Evolutionary conservation across 2,329 filamentous ascomycete genomes (phyloP).

Genomic region (Fusarium nanum): DNA sequence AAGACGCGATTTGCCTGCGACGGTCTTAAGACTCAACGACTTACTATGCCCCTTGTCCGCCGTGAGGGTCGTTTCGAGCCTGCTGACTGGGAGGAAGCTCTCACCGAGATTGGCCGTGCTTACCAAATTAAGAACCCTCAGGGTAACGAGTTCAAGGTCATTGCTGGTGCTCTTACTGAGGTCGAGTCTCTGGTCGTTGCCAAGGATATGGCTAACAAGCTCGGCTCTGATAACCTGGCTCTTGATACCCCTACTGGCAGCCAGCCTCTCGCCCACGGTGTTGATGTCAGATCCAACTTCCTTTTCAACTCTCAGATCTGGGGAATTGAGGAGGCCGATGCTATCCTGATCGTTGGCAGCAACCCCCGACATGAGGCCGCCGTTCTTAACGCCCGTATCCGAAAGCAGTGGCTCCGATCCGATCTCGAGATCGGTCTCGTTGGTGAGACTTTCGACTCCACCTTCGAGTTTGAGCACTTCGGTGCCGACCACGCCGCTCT

Average conservation of each 20-base stretch:
- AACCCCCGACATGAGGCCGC: constrained; percentile 97
- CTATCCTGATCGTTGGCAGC: constrained; percentile 90
- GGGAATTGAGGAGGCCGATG: constrained; percentile 93
- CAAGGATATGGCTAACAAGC: constrained; percentile 96
- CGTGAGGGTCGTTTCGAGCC: constrained; percentile 92
- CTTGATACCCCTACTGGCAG: constrained; percentile 89
- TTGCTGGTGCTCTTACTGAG: constrained; percentile 91
- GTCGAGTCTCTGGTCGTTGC: constrained; percentile 94
- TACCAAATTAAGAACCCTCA: constrained; percentile 83
- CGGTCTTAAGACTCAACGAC: constrained; percentile 92
- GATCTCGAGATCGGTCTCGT: constrained; percentile 93
- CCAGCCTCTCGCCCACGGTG: constrained; percentile 87
- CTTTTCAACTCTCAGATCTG: constrained; percentile 95
- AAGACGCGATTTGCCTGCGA: constrained; percentile 97
- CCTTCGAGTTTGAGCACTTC: constrained; percentile 94
- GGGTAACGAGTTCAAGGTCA: constrained; percentile 94
- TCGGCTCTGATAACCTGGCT: constrained; percentile 94
- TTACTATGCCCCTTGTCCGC: constrained; percentile 91
- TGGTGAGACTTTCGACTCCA: constrained; percentile 91
- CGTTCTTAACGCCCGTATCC: constrained; percentile 93
- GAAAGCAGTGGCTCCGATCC: constrained; percentile 97
- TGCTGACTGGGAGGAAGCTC: constrained; percentile 93
- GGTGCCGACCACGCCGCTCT: constrained; percentile 82
- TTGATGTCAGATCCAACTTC: constrained; percentile 95
- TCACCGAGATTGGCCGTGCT: constrained; percentile 85